Evolutionary conservation across 345 rosid species (phyloP).

Genomic region (Pistacia vera): DNA sequence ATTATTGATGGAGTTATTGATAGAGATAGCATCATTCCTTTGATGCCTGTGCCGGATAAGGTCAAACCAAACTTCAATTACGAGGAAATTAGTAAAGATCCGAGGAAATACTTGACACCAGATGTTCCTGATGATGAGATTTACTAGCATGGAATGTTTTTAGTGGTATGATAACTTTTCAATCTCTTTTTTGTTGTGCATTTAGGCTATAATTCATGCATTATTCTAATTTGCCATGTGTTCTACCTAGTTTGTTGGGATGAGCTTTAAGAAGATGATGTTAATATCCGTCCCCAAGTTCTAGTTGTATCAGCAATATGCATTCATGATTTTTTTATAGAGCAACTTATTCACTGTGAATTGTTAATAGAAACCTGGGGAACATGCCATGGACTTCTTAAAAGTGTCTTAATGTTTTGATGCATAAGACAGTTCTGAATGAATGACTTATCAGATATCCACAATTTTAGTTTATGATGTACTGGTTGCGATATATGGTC

Average conservation of each 20-base stretch:
- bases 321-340: background rate
- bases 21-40: conserved; percentile 79
- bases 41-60: conserved; percentile 76
- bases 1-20: conserved; percentile 94
- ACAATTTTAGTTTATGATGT: background rate
- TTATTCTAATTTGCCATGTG: background rate
- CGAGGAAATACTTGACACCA: conserved; percentile 80
- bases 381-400: background rate
- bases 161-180: conserved; percentile 35
- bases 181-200: background rate
- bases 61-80: conserved; percentile 63
- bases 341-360: background rate
- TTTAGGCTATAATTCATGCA: background rate
- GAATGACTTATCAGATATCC: background rate
- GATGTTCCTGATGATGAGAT: conserved; percentile 95
- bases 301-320: background rate
- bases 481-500: background rate
- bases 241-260: background rate
- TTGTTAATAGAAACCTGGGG: background rate
- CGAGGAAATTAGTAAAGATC: conserved; percentile 68
- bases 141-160: conserved; percentile 35
- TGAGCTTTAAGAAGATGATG: background rate
- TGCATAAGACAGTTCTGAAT: background rate
- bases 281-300: background rate
- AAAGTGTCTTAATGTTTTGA: background rate